These are phyloP conservation scores for Colletotrichum euphorbiae DNA, from an alignment of 2,329 filamentous ascomycete species.

Conservation along the genomic window DNA sequence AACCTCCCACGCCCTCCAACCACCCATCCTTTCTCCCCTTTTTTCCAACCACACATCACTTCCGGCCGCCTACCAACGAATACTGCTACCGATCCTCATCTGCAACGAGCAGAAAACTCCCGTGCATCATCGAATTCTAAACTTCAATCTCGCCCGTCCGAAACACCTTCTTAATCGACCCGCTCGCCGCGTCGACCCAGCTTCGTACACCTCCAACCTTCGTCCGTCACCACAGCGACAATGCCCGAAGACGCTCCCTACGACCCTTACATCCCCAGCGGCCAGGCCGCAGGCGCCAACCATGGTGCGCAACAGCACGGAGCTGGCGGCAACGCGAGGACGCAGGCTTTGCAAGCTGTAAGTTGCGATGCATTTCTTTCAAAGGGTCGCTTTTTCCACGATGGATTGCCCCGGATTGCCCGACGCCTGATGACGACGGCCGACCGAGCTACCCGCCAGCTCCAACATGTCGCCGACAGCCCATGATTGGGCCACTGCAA, in stretches of 20 bases:
- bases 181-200: slow-evolving; percentile 21
- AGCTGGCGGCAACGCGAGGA: slow-evolving; percentile 61
- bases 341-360: slow-evolving; percentile 85
- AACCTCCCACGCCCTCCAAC: slow-evolving; percentile 27
- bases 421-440: slow-evolving; percentile 35
- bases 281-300: slow-evolving; percentile 59
- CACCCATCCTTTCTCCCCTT: slow-evolving; percentile 37
- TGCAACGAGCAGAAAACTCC: slow-evolving; percentile 22
- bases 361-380: slow-evolving; percentile 54
- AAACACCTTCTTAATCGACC: slow-evolving; percentile 6
- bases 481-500: slow-evolving; percentile 19
- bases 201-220: neutral
- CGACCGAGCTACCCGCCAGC: slow-evolving; percentile 28
- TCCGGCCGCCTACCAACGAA: slow-evolving; percentile 4
- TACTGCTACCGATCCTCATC: slow-evolving; percentile 9
- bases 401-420: slow-evolving; percentile 20
- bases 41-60: slow-evolving; percentile 28
- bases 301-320: slow-evolving; percentile 52
- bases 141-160: slow-evolving; percentile 10
- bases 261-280: slow-evolving; percentile 88
- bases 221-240: slow-evolving; percentile 45
- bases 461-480: slow-evolving; percentile 26
- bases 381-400: slow-evolving; percentile 16
- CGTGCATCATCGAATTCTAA: slow-evolving; percentile 15
- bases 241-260: slow-evolving; percentile 76